phyloP scores from a whole-genome alignment of 257 asterid species.

The Nemophila menziesii region DNA sequence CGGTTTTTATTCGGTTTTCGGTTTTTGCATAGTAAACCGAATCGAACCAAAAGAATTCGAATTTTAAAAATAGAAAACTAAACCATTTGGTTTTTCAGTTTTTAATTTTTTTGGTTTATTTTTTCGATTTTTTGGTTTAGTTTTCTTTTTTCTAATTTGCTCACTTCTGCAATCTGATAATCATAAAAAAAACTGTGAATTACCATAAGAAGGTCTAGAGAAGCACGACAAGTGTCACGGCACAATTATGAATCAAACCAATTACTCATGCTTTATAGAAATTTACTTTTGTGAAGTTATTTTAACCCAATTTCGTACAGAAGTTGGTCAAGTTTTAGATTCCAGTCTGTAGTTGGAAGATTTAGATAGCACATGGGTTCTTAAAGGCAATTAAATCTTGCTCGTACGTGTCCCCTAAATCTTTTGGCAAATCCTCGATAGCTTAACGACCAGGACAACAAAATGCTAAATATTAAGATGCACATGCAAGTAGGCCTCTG shows the following conservation, averaged over 20 bases:
- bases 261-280: background rate
- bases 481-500: too few species aligned
- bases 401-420: background rate
- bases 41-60: too few species aligned
- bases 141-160: too few species aligned
- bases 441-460: background rate
- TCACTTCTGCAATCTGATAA: too few species aligned
- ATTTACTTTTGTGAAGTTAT: background rate
- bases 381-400: background rate
- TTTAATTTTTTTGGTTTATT: too few species aligned
- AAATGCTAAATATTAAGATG: too few species aligned
- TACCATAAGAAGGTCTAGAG: background rate
- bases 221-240: background rate
- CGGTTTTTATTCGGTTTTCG: too few species aligned
- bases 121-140: too few species aligned
- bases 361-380: background rate
- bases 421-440: background rate
- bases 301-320: background rate
- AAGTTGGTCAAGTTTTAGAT: constrained; percentile 3
- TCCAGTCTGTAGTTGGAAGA: background rate
- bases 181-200: too few species aligned
- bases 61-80: too few species aligned
- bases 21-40: too few species aligned
- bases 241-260: background rate
- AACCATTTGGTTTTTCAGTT: too few species aligned